phyloP scores from a whole-genome alignment of 1,284 basidiomycete genomes.

The Apiotrichum brassicae region DNA sequence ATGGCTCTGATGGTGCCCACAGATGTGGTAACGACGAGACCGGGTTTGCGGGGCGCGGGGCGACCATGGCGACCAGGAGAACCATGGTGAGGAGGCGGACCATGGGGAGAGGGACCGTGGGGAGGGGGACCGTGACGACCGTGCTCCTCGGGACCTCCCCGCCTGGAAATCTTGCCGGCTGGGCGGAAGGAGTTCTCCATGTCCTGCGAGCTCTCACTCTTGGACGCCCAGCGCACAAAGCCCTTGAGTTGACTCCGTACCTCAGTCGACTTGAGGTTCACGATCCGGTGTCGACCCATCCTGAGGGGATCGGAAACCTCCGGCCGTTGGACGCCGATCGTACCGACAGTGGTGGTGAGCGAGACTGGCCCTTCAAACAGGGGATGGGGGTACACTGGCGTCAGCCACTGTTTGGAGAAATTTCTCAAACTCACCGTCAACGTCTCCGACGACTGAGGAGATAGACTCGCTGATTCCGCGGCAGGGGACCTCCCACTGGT shows the following conservation, averaged over 20 bases:
- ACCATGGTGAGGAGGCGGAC: too few relatives aligned
- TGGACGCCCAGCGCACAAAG: neutral
- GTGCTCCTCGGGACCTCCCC: neutral
- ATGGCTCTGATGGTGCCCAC: slow-evolving; percentile 1
- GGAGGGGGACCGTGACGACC: neutral
- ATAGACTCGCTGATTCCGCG: slow-evolving; percentile 6
- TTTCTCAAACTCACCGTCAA: slow-evolving; percentile 7
- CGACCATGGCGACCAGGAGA: too few relatives aligned
- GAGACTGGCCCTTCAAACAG: slow-evolving; percentile 12
- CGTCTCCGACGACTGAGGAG: slow-evolving; percentile 3
- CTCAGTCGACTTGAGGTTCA: neutral
- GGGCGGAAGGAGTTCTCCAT: neutral
- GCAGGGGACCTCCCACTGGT: slow-evolving; percentile 16
- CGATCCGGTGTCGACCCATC: neutral
- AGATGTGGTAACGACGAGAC: neutral
- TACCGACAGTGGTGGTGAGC: slow-evolving; percentile 9
- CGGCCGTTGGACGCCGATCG: slow-evolving; percentile 4
- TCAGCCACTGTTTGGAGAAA: neutral
- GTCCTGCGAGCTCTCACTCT: neutral
- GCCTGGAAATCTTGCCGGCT: neutral
- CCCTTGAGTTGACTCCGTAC: neutral
- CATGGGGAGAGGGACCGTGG: neutral
- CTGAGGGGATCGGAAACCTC: neutral
- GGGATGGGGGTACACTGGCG: slow-evolving; percentile 12
- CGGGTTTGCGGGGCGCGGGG: neutral